These are phyloP conservation scores for Xylariales sp. DNA, from an alignment of 2,329 filamentous ascomycete species.

Conservation along the genomic window DNA sequence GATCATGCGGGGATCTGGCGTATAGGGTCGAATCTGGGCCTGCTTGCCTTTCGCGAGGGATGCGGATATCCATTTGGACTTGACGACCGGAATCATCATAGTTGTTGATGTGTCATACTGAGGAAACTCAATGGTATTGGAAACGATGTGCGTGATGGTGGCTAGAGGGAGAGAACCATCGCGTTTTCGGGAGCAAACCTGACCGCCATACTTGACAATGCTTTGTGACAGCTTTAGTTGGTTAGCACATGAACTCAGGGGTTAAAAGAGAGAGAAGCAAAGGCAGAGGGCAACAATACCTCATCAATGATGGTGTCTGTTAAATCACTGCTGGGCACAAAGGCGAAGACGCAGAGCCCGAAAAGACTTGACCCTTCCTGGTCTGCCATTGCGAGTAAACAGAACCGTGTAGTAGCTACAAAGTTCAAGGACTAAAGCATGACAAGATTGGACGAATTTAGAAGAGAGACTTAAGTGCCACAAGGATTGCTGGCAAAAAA, in stretches of 20 bases:
- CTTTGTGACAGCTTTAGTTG: constrained; percentile 55
- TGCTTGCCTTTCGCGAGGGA: constrained; percentile 77
- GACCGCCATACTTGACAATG: constrained; percentile 62
- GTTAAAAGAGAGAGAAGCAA: background rate
- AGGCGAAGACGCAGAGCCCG: constrained; percentile 46
- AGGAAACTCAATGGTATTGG: constrained; percentile 90
- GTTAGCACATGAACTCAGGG: constrained; percentile 26
- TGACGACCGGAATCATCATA: constrained; percentile 85
- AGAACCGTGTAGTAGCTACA: constrained; percentile 1
- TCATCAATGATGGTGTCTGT: constrained; percentile 41
- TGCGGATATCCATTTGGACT: constrained; percentile 79
- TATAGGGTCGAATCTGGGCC: constrained; percentile 84
- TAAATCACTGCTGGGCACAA: constrained; percentile 46
- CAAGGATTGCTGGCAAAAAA: background rate
- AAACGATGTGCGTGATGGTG: constrained; percentile 66
- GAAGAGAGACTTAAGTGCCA: background rate
- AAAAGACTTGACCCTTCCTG: constrained; percentile 44
- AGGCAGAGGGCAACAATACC: constrained; percentile 39
- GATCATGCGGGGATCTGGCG: constrained; percentile 89
- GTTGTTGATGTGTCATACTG: constrained; percentile 81
- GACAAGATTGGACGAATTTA: constrained; percentile 14
- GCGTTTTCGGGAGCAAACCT: constrained; percentile 59
- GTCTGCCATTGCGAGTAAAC: constrained; percentile 45
- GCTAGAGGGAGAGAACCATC: constrained; percentile 62
- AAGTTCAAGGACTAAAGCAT: constrained; percentile 26